A percentile compares a stretch with the other conserved stretches of the same genome.
Evolutionary conservation across 495 filamentous ascomycete species (phyloP).

Genomic region (Aspergillus campestris): DNA sequence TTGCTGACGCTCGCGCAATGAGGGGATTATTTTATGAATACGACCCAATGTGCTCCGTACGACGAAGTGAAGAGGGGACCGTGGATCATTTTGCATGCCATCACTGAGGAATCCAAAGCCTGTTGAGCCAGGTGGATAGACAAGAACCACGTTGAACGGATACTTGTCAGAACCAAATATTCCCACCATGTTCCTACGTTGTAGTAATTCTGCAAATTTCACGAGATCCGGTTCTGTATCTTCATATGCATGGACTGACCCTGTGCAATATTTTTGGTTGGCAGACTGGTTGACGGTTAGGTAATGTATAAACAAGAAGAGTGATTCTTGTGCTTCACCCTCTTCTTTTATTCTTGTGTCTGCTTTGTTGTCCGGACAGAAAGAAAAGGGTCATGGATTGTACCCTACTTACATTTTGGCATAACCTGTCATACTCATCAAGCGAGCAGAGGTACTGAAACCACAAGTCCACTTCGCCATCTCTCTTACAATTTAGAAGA

Average conservation of each 20-base stretch:
- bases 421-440: conserved; percentile 23
- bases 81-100: not conserved
- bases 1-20: not conserved
- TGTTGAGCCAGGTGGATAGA: conserved; percentile 17
- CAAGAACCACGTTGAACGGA: conserved; percentile 16
- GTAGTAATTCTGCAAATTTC: conserved; percentile 20
- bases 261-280: conserved; percentile 12
- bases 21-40: not conserved
- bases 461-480: conserved; percentile 25
- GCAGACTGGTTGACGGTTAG: not conserved
- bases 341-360: no score
- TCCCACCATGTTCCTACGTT: conserved; percentile 12
- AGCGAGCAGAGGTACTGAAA: conserved; percentile 31
- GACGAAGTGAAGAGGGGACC: conserved; percentile 16
- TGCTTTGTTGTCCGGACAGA: no score
- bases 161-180: conserved; percentile 13
- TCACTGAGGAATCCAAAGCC: conserved; percentile 15
- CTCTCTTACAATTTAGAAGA: conserved; percentile 16
- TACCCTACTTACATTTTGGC: conserved; percentile 20
- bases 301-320: not conserved
- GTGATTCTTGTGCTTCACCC: not conserved
- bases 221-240: conserved; percentile 24
- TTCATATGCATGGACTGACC: conserved; percentile 30
- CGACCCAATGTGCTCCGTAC: conserved; percentile 9
- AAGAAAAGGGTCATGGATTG: no score